Percentiles rank a stretch among this genome's conserved stretches.
phyloP scores from a whole-genome alignment of 164 flowering plant genomes.

The Malania oleifera region DNA sequence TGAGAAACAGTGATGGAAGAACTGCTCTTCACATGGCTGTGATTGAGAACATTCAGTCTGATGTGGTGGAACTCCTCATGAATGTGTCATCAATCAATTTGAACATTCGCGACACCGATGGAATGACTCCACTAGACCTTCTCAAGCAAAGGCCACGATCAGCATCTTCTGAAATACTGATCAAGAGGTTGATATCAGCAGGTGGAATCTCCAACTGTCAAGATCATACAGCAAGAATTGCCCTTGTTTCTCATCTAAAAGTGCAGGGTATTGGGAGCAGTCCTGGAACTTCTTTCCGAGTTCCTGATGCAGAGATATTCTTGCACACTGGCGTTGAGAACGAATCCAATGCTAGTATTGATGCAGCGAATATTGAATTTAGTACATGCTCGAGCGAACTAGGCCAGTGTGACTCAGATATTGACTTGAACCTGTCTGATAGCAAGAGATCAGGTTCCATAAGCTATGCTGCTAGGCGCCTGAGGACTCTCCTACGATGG shows the following conservation, averaged over 20 bases:
- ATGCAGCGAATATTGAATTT: conserved; percentile 27
- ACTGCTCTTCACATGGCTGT: conserved; percentile 90
- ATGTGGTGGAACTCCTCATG: conserved; percentile 77
- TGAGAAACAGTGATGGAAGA: conserved; percentile 65
- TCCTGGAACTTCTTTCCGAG: conserved; percentile 82
- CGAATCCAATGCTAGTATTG: conserved; percentile 28
- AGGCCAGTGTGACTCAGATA: conserved; percentile 23
- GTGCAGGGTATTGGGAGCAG: conserved; percentile 59
- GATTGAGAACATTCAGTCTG: conserved; percentile 49
- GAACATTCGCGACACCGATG: conserved; percentile 54
- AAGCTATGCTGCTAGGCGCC: conserved; percentile 25
- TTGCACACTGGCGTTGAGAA: conserved; percentile 51
- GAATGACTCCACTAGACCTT: conserved; percentile 76
- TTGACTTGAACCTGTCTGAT: conserved; percentile 7
- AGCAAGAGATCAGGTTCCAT: conserved; percentile 29
- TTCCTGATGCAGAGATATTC: conserved; percentile 81
- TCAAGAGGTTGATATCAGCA: conserved; percentile 66
- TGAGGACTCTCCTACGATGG: conserved; percentile 37
- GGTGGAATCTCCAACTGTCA: conserved; percentile 58
- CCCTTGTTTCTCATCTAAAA: conserved; percentile 46
- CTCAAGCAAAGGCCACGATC: conserved; percentile 61
- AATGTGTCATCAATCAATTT: conserved; percentile 47
- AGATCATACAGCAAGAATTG: conserved; percentile 37
- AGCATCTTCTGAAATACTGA: conserved; percentile 66
- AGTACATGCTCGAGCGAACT: conserved; percentile 48